Conservation (phyloP, 768 basidiomycete species). For the Amanita inopinata region DNA sequence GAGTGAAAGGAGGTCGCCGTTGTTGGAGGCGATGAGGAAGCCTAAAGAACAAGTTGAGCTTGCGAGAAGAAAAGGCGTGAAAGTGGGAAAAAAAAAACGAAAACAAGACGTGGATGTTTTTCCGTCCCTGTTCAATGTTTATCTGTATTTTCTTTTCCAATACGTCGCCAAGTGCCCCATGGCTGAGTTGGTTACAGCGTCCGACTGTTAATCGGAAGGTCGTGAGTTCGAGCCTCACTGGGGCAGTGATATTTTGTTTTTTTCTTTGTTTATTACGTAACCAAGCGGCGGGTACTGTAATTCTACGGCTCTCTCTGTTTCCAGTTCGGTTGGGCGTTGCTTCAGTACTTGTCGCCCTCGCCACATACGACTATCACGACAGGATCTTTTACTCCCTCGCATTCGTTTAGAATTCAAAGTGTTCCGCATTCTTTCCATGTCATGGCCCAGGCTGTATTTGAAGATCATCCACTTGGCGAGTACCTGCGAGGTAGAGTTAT, state of each 20-base stretch:
- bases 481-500: slow-evolving; percentile 50
- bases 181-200: slow-evolving; percentile 74
- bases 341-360: background rate
- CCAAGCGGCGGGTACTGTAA: too few species aligned
- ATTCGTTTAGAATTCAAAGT: background rate
- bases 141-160: too few species aligned
- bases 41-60: background rate
- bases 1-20: too few species aligned
- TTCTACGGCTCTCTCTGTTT: background rate
- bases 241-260: slow-evolving; percentile 26
- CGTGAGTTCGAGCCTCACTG: slow-evolving; percentile 63
- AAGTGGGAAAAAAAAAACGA: background rate
- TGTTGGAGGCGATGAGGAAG: background rate
- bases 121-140: background rate
- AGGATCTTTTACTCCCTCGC: background rate
- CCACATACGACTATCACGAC: background rate
- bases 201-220: slow-evolving; percentile 69
- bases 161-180: slow-evolving; percentile 54
- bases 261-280: slow-evolving; percentile 1
- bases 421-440: slow-evolving; percentile 11
- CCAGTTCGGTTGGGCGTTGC: background rate
- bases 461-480: slow-evolving; percentile 66
- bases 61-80: background rate
- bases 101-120: background rate
- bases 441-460: slow-evolving; percentile 75